These are phyloP conservation scores for Chlamydomonas schloesseri DNA, from an alignment of 139 green algal species.

Conservation along the genomic window DNA sequence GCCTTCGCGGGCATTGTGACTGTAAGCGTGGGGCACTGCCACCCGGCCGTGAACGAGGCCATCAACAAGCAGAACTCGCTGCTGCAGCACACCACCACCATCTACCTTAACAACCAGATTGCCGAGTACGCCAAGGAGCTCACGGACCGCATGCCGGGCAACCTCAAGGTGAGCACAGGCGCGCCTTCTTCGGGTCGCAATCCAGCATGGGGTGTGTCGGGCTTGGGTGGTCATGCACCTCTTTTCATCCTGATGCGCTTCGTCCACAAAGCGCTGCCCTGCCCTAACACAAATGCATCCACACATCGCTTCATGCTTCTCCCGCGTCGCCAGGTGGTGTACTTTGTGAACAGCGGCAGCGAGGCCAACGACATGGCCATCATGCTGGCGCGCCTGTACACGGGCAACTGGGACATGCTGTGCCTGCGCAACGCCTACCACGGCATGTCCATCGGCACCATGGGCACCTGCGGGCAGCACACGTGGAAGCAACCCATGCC, in stretches of 20 bases:
- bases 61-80: constrained; percentile 71
- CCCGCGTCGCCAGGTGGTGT: constrained; percentile 59
- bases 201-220: too few species aligned
- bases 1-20: constrained; percentile 98
- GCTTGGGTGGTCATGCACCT: too few species aligned
- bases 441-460: constrained; percentile 87
- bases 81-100: constrained; percentile 90
- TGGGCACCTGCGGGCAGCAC: constrained; percentile 89
- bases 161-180: constrained; percentile 69
- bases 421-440: constrained; percentile 96
- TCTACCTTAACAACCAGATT: constrained; percentile 89
- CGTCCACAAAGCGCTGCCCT: too few species aligned
- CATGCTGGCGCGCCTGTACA: constrained; percentile 82
- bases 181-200: neutral
- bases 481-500: constrained; percentile 95
- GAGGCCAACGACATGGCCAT: constrained; percentile 92
- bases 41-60: constrained; percentile 79
- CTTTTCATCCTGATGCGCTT: too few species aligned
- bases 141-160: constrained; percentile 79
- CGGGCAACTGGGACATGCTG: constrained; percentile 91
- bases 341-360: constrained; percentile 91
- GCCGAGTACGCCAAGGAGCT: constrained; percentile 88
- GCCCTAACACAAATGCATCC: too few species aligned
- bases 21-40: constrained; percentile 91
- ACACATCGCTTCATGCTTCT: too few species aligned